phyloP scores from a whole-genome alignment of 2,329 filamentous ascomycete genomes.

The Pestalotiopsis sp. region DNA sequence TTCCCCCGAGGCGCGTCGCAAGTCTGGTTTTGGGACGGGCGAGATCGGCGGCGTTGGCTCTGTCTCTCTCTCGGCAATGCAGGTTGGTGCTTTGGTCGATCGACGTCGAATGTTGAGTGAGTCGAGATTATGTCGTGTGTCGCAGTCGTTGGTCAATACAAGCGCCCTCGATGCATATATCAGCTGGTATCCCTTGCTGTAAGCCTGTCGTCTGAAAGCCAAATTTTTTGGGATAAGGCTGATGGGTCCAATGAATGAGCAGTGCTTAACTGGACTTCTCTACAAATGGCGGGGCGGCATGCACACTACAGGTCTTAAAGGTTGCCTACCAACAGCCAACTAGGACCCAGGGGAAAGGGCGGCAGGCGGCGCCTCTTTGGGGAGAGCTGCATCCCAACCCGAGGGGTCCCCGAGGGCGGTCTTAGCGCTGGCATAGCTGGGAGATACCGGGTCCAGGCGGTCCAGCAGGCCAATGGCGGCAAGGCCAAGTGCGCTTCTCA shows the following conservation, averaged over 20 bases:
- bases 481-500: neutral
- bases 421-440: neutral
- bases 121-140: neutral
- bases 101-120: neutral
- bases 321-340: neutral
- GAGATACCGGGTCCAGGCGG: neutral
- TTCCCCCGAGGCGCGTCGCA: neutral
- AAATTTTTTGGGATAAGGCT: slow-evolving; percentile 6
- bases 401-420: neutral
- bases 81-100: slow-evolving; percentile 16
- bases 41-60: neutral
- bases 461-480: slow-evolving; percentile 5
- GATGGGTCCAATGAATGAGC: neutral
- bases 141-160: neutral
- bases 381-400: neutral
- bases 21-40: neutral
- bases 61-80: neutral
- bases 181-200: neutral
- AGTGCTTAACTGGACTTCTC: neutral
- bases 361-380: neutral
- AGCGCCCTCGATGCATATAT: neutral
- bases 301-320: no score
- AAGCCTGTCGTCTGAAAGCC: neutral
- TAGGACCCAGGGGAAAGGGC: neutral
- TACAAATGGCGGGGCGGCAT: neutral